Percentiles rank a stretch among this genome's conserved stretches.
These are phyloP conservation scores for Penicillium psychrosexuale DNA, from an alignment of 2,329 filamentous ascomycete genomes.

Conservation along the genomic window DNA sequence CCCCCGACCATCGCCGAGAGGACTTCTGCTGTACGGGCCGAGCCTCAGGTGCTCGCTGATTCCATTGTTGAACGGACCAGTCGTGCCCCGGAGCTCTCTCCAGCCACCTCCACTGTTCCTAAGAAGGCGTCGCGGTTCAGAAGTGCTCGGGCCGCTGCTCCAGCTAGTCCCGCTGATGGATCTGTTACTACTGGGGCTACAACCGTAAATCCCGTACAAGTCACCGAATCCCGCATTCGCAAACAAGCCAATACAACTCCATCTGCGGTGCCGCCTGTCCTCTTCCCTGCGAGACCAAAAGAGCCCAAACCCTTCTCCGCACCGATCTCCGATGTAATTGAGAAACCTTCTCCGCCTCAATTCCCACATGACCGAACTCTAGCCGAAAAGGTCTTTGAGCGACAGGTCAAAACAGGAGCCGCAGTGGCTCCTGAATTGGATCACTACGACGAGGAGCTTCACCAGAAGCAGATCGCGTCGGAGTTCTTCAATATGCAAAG, in stretches of 20 bases:
- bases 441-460: constrained; percentile 68
- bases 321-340: constrained; percentile 28
- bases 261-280: constrained; percentile 27
- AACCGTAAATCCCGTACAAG: constrained; percentile 15
- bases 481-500: constrained; percentile 84
- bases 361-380: constrained; percentile 52
- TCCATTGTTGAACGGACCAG: constrained; percentile 45
- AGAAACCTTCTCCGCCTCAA: constrained; percentile 25
- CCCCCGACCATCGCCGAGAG: constrained; percentile 26
- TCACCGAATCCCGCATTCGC: constrained; percentile 19
- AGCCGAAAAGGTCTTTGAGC: constrained; percentile 58
- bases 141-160: constrained; percentile 29
- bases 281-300: constrained; percentile 39
- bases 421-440: constrained; percentile 51
- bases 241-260: constrained; percentile 23
- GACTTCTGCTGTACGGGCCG: constrained; percentile 27
- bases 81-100: constrained; percentile 14
- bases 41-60: constrained; percentile 39
- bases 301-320: constrained; percentile 40
- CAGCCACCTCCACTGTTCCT: constrained; percentile 21
- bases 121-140: constrained; percentile 48
- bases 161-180: background rate
- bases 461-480: constrained; percentile 72
- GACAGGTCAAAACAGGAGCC: constrained; percentile 36
- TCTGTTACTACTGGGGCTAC: constrained; percentile 8